Evolutionary conservation across 2,329 filamentous ascomycete genomes (phyloP).

Genomic region (Alternaria sp.): DNA sequence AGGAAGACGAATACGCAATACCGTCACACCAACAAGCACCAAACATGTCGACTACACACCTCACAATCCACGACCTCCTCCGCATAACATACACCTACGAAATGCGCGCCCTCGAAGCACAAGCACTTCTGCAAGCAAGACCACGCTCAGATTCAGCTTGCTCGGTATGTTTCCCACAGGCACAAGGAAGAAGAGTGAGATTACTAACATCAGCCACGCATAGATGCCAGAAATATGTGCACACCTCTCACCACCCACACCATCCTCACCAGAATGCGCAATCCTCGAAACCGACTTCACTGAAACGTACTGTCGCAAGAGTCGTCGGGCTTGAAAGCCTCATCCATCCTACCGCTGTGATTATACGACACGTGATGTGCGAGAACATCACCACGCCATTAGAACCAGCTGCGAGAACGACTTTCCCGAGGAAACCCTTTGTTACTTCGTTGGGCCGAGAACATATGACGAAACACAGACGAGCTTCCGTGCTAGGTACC

Average conservation of each 20-base stretch:
- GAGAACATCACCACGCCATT: not conserved
- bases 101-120: conserved; percentile 33
- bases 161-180: conserved; percentile 28
- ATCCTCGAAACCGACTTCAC: conserved; percentile 47
- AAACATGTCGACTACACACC: conserved; percentile 45
- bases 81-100: conserved; percentile 49
- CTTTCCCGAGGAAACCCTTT: not conserved
- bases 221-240: conserved; percentile 42
- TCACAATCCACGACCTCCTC: conserved; percentile 45
- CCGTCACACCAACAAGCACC: not conserved
- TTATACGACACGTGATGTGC: not conserved
- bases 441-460: not conserved
- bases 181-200: not conserved
- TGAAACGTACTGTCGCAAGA: conserved; percentile 31
- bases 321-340: conserved; percentile 5
- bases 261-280: conserved; percentile 18
- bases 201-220: conserved; percentile 9
- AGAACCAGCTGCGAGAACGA: not conserved
- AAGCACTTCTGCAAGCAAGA: conserved; percentile 19
- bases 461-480: not conserved
- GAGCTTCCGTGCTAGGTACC: not conserved
- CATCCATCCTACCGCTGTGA: not conserved
- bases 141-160: conserved; percentile 36
- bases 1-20: not conserved
- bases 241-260: conserved; percentile 25